Percentiles rank a stretch among this genome's conserved stretches.
Evolutionary conservation across 2,329 filamentous ascomycete genomes (phyloP).

Genomic region (Aspergillus sergii): DNA sequence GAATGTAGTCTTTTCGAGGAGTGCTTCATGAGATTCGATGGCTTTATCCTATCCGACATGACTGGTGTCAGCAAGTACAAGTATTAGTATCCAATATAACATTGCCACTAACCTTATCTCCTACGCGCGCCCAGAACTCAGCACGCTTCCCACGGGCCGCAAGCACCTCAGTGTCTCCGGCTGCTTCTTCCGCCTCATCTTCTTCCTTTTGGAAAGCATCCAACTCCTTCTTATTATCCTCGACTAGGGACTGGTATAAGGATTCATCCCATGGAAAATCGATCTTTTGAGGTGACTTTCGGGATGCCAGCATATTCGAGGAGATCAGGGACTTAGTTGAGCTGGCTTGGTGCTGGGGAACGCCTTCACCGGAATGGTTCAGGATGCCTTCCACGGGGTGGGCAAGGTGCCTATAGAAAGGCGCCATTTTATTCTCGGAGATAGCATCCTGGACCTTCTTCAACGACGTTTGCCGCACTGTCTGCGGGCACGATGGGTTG

Average conservation of each 20-base stretch:
- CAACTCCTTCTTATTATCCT: conserved; percentile 77
- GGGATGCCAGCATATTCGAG: conserved; percentile 74
- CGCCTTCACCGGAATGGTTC: conserved; percentile 71
- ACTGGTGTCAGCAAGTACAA: conserved; percentile 5
- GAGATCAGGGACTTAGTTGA: conserved; percentile 57
- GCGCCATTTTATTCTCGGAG: conserved; percentile 66
- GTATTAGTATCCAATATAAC: conserved; percentile 8
- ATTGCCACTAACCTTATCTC: conserved; percentile 75
- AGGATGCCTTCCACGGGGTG: conserved; percentile 74
- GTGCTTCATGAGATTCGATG: conserved; percentile 84
- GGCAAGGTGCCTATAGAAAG: conserved; percentile 66
- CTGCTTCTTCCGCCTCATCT: conserved; percentile 93
- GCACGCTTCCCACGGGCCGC: conserved; percentile 91
- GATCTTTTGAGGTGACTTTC: conserved; percentile 64
- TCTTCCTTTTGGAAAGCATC: conserved; percentile 80
- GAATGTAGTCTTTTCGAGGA: conserved; percentile 96
- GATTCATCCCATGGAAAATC: conserved; percentile 88
- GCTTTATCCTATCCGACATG: conserved; percentile 74
- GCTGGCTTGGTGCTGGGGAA: conserved; percentile 51
- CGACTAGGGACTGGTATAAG: conserved; percentile 75
- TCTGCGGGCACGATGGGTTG: conserved; percentile 58
- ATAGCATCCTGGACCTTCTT: conserved; percentile 66
- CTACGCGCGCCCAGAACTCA: conserved; percentile 93
- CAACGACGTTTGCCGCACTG: conserved; percentile 59
- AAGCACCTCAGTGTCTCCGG: conserved; percentile 92